Conservation (phyloP, 805 yeast genomes). For the Pichia insulana region DNA sequence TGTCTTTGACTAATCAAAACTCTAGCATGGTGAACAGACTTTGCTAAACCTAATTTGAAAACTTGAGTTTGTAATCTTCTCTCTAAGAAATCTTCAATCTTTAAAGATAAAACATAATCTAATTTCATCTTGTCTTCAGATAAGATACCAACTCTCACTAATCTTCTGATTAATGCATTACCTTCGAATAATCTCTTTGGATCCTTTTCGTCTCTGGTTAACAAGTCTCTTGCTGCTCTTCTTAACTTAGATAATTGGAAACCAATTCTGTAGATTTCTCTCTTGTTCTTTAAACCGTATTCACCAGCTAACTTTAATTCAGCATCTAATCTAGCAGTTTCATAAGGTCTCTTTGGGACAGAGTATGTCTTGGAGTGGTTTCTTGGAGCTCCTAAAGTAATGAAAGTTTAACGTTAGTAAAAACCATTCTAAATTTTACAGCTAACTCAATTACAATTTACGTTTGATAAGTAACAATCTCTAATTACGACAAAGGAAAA, state of each 20-base stretch:
- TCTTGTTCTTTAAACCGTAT: constrained; percentile 99
- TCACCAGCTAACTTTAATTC: constrained; percentile 99
- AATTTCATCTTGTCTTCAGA: constrained; percentile 99
- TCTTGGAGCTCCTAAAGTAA: constrained; percentile 83
- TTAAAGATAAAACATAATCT: constrained; percentile 98
- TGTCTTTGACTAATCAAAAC: constrained; percentile 98
- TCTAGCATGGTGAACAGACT: constrained; percentile 99
- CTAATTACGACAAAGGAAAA: background rate
- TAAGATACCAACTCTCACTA: constrained; percentile 97
- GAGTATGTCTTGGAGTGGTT: constrained; percentile 99
- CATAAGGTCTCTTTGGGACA: constrained; percentile 99
- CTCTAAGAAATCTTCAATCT: constrained; percentile 98
- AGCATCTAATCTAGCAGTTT: constrained; percentile 98
- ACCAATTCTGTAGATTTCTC: constrained; percentile 99
- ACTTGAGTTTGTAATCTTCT: constrained; percentile 99
- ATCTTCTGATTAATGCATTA: constrained; percentile 99
- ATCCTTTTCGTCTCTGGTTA: constrained; percentile 99
- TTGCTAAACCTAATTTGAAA: constrained; percentile 98
- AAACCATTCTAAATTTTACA: background rate
- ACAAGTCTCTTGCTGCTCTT: constrained; percentile 99
- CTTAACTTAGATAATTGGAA: constrained; percentile 98
- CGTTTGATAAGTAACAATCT: background rate
- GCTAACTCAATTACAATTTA: background rate
- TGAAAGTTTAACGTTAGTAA: background rate
- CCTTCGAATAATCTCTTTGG: constrained; percentile 99